Evolutionary conservation across 2,329 filamentous ascomycete species (phyloP).

Genomic region (Monosporascus sp.): DNA sequence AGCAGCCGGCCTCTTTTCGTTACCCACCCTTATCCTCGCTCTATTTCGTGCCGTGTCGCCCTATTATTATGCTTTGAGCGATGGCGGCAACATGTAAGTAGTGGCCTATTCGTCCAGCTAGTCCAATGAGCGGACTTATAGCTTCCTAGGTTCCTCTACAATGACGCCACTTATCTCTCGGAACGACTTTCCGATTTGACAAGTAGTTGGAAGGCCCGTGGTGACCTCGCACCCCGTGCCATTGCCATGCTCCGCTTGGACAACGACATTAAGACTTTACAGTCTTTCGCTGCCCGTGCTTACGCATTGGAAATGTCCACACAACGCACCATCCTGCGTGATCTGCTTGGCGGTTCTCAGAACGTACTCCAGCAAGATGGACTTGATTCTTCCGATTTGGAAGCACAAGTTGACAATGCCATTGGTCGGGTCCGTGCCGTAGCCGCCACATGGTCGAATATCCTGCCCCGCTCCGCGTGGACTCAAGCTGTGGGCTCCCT

Average conservation of each 20-base stretch:
- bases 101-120: not conserved
- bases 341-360: conserved; percentile 55
- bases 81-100: conserved; percentile 59
- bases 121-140: conserved; percentile 7
- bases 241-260: conserved; percentile 52
- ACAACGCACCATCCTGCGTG: conserved; percentile 56
- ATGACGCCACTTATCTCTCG: conserved; percentile 59
- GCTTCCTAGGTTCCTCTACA: conserved; percentile 55
- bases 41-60: conserved; percentile 74
- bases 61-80: conserved; percentile 62
- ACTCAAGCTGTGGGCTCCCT: conserved; percentile 57
- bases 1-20: conserved; percentile 61
- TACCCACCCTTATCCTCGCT: conserved; percentile 69
- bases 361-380: conserved; percentile 55
- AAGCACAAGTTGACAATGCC: conserved; percentile 43
- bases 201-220: conserved; percentile 45
- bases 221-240: conserved; percentile 45
- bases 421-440: conserved; percentile 47
- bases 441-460: conserved; percentile 50
- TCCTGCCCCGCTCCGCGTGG: conserved; percentile 57
- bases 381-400: conserved; percentile 35
- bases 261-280: conserved; percentile 53
- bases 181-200: conserved; percentile 48
- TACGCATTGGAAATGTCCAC: conserved; percentile 56
- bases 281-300: conserved; percentile 55